Conservation (phyloP, 495 filamentous ascomycete genomes). For the Penicillium cinerascens region DNA sequence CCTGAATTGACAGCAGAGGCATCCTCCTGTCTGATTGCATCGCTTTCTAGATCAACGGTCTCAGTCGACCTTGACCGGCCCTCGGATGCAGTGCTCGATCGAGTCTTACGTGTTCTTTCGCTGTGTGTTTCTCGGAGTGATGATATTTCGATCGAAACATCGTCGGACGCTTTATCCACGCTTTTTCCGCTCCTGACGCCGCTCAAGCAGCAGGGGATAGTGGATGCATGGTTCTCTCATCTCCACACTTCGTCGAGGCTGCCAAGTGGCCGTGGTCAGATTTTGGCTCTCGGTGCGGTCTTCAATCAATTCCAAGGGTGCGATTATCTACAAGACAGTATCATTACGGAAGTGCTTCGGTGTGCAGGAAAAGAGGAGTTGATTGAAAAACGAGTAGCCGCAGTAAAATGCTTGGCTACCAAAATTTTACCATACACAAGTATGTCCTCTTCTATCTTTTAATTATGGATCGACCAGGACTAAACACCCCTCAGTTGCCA, state of each 20-base stretch:
- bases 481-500: slow-evolving; percentile 20
- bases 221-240: slow-evolving; percentile 38
- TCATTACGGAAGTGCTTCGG: slow-evolving; percentile 33
- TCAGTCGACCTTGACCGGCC: slow-evolving; percentile 12
- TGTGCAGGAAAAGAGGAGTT: slow-evolving; percentile 41
- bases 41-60: slow-evolving; percentile 25
- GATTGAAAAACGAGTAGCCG: slow-evolving; percentile 57
- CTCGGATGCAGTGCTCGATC: slow-evolving; percentile 27
- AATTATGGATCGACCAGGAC: background rate
- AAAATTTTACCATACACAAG: slow-evolving; percentile 45
- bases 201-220: slow-evolving; percentile 29
- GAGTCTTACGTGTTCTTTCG: slow-evolving; percentile 36
- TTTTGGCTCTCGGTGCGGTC: slow-evolving; percentile 40
- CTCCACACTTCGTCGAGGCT: slow-evolving; percentile 35
- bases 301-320: slow-evolving; percentile 30
- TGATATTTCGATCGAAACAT: slow-evolving; percentile 44
- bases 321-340: slow-evolving; percentile 19
- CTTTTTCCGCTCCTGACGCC: slow-evolving; percentile 39
- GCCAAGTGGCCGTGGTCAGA: slow-evolving; percentile 43
- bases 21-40: slow-evolving; percentile 52
- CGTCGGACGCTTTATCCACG: slow-evolving; percentile 42
- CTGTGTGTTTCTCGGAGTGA: slow-evolving; percentile 47
- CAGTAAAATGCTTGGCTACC: slow-evolving; percentile 55
- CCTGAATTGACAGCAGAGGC: slow-evolving; percentile 70
- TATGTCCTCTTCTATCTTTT: slow-evolving; percentile 11